phyloP scores from a whole-genome alignment of 1,139 yeast species.

The Lipomyces yarrowii region DNA sequence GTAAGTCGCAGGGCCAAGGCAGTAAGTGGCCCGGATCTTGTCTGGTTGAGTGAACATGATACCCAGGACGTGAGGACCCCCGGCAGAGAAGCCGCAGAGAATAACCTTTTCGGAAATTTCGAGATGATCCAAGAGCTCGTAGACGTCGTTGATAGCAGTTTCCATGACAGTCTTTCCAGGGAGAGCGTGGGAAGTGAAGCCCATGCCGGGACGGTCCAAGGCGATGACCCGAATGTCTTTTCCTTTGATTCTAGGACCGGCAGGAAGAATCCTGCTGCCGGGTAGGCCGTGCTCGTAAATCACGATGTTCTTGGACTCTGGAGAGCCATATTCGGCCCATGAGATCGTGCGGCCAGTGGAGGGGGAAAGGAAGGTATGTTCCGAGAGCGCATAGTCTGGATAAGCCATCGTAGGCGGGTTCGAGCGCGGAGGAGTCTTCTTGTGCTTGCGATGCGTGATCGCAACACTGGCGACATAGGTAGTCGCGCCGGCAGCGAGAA shows the following conservation, averaged over 20 bases:
- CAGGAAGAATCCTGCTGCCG: constrained; percentile 28
- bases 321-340: constrained; percentile 30
- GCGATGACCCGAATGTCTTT: constrained; percentile 31
- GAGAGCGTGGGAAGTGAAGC: constrained; percentile 29
- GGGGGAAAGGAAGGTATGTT: constrained; percentile 31
- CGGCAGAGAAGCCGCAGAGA: constrained; percentile 32
- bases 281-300: constrained; percentile 30
- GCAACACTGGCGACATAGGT: constrained; percentile 11
- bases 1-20: constrained; percentile 29
- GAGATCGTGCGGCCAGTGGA: constrained; percentile 29
- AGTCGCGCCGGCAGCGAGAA: constrained; percentile 20
- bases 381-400: constrained; percentile 28
- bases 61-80: constrained; percentile 31
- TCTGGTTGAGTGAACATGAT: constrained; percentile 27
- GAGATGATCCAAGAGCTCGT: constrained; percentile 29
- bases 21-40: constrained; percentile 18
- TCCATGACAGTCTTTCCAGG: constrained; percentile 27
- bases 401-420: constrained; percentile 28
- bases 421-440: constrained; percentile 25
- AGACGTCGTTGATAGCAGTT: constrained; percentile 29
- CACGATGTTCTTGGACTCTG: constrained; percentile 29
- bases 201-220: constrained; percentile 29
- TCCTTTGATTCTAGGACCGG: constrained; percentile 28
- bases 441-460: constrained; percentile 13
- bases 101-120: constrained; percentile 19